phyloP scores from a whole-genome alignment of 208 protist genomes.

The Phytomonas francai region DNA sequence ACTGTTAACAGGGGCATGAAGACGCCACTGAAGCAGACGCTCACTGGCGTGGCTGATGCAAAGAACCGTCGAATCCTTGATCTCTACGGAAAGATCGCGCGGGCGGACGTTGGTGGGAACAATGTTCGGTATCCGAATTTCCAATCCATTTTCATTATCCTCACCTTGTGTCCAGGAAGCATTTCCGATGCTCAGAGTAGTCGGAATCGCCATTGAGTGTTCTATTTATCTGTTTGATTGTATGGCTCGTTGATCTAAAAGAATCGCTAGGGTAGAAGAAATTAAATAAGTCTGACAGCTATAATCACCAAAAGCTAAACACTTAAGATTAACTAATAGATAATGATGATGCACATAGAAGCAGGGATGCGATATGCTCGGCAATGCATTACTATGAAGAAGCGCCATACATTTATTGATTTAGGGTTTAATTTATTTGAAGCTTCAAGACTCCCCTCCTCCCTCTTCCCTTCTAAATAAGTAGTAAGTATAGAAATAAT shows the following conservation, averaged over 20 bases:
- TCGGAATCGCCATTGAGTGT: slow-evolving; percentile 19
- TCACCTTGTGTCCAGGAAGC: slow-evolving; percentile 63
- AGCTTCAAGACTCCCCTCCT: not conserved
- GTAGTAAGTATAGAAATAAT: no score
- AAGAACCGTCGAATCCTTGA: slow-evolving; percentile 72
- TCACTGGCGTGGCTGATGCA: slow-evolving; percentile 59
- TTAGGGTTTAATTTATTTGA: not conserved
- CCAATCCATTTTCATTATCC: slow-evolving; percentile 47
- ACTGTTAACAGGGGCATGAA: slow-evolving; percentile 53
- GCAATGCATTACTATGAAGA: not conserved
- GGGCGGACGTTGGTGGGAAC: slow-evolving; percentile 56
- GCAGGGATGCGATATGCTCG: not conserved
- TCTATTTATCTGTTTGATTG: not conserved
- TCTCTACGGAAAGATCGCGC: slow-evolving; percentile 62
- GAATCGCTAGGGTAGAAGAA: not conserved
- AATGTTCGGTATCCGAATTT: slow-evolving; percentile 65
- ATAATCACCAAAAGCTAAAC: slow-evolving; percentile 7
- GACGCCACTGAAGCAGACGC: slow-evolving; percentile 76
- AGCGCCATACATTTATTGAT: not conserved
- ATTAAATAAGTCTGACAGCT: not conserved
- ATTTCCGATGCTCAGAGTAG: slow-evolving; percentile 54
- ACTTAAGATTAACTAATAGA: not conserved
- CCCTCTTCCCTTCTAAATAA: no score
- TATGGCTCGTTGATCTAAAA: not conserved
- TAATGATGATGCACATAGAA: not conserved